These are phyloP conservation scores for Chaetomiaceae sp. DNA, from an alignment of 2,329 filamentous ascomycete genomes.

Conservation along the genomic window DNA sequence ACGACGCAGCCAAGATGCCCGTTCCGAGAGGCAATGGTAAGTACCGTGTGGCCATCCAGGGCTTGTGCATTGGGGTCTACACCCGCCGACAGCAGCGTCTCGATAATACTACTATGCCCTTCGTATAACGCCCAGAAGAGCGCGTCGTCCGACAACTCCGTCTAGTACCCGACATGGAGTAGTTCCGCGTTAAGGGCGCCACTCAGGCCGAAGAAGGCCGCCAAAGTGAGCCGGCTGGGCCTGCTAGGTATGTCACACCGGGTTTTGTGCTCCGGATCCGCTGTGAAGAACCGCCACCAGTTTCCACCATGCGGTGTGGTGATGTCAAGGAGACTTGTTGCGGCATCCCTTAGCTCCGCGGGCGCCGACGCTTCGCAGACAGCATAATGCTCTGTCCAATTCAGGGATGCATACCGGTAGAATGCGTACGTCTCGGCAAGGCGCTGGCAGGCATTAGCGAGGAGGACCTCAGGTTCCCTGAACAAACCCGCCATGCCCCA, in stretches of 20 bases:
- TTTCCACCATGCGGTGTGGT: slow-evolving; percentile 26
- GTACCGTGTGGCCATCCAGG: slow-evolving; percentile 26
- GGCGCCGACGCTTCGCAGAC: slow-evolving; percentile 23
- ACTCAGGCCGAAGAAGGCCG: slow-evolving; percentile 29
- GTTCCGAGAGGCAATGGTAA: slow-evolving; percentile 30
- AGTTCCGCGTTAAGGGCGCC: slow-evolving; percentile 27
- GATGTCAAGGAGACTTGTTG: slow-evolving; percentile 21
- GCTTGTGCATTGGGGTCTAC: slow-evolving; percentile 24
- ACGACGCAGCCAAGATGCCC: slow-evolving; percentile 28
- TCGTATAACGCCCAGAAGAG: slow-evolving; percentile 32
- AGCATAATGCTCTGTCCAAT: slow-evolving; percentile 36
- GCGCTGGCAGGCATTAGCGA: too few relatives aligned
- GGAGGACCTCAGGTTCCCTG: background rate
- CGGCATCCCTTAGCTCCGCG: slow-evolving; percentile 19
- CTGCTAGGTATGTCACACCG: too few relatives aligned
- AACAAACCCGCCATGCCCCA: background rate
- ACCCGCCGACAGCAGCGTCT: slow-evolving; percentile 23
- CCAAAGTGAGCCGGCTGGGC: too few relatives aligned
- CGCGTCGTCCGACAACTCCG: slow-evolving; percentile 24
- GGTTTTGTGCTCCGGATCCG: too few relatives aligned
- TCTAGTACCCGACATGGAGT: too few relatives aligned
- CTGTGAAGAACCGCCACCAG: too few relatives aligned
- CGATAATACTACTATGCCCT: slow-evolving; percentile 25
- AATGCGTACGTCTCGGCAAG: slow-evolving; percentile 18
- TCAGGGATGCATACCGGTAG: slow-evolving; percentile 35